Conservation (phyloP, 2,329 filamentous ascomycete genomes). For the Beauveria medogensis region DNA sequence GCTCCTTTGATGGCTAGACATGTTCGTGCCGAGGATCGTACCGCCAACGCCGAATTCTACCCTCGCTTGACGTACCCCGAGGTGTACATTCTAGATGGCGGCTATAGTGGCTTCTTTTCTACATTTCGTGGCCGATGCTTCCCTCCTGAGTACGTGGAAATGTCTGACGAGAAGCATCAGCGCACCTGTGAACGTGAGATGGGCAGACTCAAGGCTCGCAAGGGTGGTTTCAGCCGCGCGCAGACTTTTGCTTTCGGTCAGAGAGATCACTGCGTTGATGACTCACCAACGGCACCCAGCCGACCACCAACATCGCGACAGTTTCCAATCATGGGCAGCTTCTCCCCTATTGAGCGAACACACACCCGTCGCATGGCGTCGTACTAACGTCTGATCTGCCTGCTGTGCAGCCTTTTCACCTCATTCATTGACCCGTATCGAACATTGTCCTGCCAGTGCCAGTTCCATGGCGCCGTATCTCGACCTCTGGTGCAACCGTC, state of each 20-base stretch:
- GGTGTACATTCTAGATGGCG: slow-evolving; percentile 92
- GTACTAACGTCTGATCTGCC: slow-evolving; percentile 38
- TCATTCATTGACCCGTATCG: slow-evolving; percentile 9
- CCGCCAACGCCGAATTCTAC: slow-evolving; percentile 76
- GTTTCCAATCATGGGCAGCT: slow-evolving; percentile 33
- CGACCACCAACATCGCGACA: slow-evolving; percentile 31
- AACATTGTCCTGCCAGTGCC: background rate
- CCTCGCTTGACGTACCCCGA: slow-evolving; percentile 90
- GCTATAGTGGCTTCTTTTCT: slow-evolving; percentile 88
- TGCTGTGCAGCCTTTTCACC: slow-evolving; percentile 20
- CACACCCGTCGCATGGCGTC: slow-evolving; percentile 56
- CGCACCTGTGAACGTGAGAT: slow-evolving; percentile 91
- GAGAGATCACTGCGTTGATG: slow-evolving; percentile 46
- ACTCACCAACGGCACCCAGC: slow-evolving; percentile 50
- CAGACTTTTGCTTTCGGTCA: slow-evolving; percentile 95
- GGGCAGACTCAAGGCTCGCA: slow-evolving; percentile 83
- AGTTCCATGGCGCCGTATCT: background rate
- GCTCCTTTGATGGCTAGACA: slow-evolving; percentile 95
- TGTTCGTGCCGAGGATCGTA: slow-evolving; percentile 81
- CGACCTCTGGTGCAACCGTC: background rate
- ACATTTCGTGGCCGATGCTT: slow-evolving; percentile 74
- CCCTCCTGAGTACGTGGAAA: slow-evolving; percentile 93
- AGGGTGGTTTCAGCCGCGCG: slow-evolving; percentile 78
- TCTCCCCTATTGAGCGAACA: slow-evolving; percentile 39
- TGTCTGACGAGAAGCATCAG: slow-evolving; percentile 87